Conservation (phyloP, 257 asterid genomes). For the Nicotiana tomentosiformis region DNA sequence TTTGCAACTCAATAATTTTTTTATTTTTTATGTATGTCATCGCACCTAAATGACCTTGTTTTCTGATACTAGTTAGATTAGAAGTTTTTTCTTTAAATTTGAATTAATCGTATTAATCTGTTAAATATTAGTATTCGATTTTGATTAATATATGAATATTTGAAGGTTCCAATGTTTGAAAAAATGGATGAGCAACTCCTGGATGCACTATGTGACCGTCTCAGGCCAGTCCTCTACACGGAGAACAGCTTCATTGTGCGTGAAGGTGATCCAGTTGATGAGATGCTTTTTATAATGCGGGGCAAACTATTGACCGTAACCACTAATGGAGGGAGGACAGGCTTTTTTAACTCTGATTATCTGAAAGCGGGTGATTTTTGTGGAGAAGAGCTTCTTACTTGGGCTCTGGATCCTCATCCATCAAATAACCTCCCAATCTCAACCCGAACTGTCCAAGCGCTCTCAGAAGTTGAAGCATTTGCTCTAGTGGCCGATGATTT, state of each 20-base stretch:
- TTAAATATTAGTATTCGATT: not conserved
- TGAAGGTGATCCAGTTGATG: conserved; percentile 98
- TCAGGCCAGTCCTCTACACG: conserved; percentile 80
- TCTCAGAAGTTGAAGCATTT: conserved; percentile 95
- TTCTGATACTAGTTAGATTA: not conserved
- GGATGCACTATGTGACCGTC: conserved; percentile 86
- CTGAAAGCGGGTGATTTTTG: conserved; percentile 93
- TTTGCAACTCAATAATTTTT: not conserved
- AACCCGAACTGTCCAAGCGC: conserved; percentile 86
- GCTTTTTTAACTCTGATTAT: conserved; percentile 72
- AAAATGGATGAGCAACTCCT: conserved; percentile 92
- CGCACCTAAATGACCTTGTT: not conserved
- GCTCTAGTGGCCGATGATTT: conserved; percentile 83
- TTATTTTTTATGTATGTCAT: not conserved
- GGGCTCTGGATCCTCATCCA: conserved; percentile 91
- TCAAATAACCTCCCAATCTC: conserved; percentile 89
- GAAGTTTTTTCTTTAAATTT: too few relatives aligned
- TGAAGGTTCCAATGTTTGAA: conserved; percentile 92
- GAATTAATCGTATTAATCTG: not conserved
- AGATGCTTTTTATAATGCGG: conserved; percentile 87
- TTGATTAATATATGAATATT: not conserved
- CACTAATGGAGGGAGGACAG: conserved; percentile 92
- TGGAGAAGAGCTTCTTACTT: conserved; percentile 97
- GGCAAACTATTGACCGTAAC: conserved; percentile 74
- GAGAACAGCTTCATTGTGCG: conserved; percentile 85